These are phyloP conservation scores for Nemania sp. DNA, from an alignment of 2,329 filamentous ascomycete species.

Conservation along the genomic window DNA sequence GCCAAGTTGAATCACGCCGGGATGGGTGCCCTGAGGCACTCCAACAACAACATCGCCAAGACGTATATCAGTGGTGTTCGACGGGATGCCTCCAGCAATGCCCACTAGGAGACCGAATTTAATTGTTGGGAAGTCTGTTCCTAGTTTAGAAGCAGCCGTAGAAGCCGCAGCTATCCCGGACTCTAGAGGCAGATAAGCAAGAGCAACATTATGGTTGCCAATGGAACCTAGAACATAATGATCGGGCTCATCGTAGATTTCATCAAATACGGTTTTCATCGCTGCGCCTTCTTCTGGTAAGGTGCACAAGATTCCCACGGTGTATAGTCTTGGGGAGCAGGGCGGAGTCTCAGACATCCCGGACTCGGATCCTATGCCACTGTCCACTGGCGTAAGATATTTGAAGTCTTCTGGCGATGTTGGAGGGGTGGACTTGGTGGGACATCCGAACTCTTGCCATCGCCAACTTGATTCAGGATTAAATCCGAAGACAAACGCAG, in stretches of 20 bases:
- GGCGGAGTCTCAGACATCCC: not conserved
- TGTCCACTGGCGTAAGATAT: not conserved
- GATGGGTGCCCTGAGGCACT: not conserved
- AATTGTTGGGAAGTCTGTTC: not conserved
- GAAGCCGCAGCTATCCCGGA: constrained; percentile 1
- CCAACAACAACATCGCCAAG: constrained; percentile 10
- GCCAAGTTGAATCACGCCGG: constrained; percentile 9
- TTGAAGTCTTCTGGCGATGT: not conserved
- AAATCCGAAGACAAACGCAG: constrained; percentile 2
- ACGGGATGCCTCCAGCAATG: constrained; percentile 2
- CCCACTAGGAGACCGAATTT: constrained; percentile 3
- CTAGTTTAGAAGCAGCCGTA: not conserved
- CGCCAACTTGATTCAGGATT: constrained; percentile 15
- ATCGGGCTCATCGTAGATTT: not conserved
- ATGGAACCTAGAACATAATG: constrained; percentile 18
- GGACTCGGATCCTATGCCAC: not conserved
- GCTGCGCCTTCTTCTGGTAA: constrained; percentile 7
- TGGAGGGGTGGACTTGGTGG: not conserved
- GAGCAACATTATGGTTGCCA: constrained; percentile 1
- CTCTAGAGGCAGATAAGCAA: not conserved
- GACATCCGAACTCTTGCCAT: constrained; percentile 16
- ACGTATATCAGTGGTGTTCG: not conserved
- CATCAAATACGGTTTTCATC: constrained; percentile 7
- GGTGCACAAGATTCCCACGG: constrained; percentile 9
- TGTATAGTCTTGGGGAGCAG: not conserved